Percentiles rank a stretch among this genome's conserved stretches.
These are phyloP conservation scores for Spathaspora arborariae DNA, from an alignment of 805 yeast species.

Conservation along the genomic window DNA sequence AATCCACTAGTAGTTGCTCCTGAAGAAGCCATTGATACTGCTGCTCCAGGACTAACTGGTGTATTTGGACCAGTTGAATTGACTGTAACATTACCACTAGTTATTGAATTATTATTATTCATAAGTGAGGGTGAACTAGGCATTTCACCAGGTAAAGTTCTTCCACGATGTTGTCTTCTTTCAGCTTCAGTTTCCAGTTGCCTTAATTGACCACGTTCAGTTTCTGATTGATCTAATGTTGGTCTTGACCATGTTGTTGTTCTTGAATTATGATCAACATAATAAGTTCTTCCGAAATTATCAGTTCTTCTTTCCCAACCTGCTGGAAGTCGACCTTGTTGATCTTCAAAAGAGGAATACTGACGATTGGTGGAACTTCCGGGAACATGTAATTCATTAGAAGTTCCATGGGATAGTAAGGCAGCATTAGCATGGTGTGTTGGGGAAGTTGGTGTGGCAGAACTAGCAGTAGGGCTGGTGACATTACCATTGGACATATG, in stretches of 20 bases:
- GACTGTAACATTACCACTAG: constrained; percentile 45
- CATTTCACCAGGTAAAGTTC: constrained; percentile 76
- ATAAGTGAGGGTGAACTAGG: constrained; percentile 30
- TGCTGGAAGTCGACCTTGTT: constrained; percentile 91
- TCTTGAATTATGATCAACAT: constrained; percentile 96
- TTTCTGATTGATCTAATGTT: constrained; percentile 72
- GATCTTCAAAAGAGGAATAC: constrained; percentile 94
- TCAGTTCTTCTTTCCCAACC: constrained; percentile 99
- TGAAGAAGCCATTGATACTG: constrained; percentile 64
- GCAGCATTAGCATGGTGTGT: constrained; percentile 17
- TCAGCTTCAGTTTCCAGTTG: constrained; percentile 77
- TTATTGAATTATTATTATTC: constrained; percentile 22
- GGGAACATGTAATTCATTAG: constrained; percentile 7
- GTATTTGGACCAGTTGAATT: constrained; percentile 41
- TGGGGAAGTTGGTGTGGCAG: constrained; percentile 12
- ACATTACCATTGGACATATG: constrained; percentile 9
- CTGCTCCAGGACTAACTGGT: constrained; percentile 63
- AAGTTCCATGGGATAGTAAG: constrained; percentile 13
- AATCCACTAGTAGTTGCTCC: constrained; percentile 93
- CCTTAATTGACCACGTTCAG: constrained; percentile 60
- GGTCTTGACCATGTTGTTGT: constrained; percentile 99
- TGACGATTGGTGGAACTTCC: constrained; percentile 45
- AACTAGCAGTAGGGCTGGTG: constrained; percentile 11
- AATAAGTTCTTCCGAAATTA: constrained; percentile 94
- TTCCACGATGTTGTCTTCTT: constrained; percentile 83